phyloP scores from a whole-genome alignment of 2,329 filamentous ascomycete species.

The Ascosphaera apis region DNA sequence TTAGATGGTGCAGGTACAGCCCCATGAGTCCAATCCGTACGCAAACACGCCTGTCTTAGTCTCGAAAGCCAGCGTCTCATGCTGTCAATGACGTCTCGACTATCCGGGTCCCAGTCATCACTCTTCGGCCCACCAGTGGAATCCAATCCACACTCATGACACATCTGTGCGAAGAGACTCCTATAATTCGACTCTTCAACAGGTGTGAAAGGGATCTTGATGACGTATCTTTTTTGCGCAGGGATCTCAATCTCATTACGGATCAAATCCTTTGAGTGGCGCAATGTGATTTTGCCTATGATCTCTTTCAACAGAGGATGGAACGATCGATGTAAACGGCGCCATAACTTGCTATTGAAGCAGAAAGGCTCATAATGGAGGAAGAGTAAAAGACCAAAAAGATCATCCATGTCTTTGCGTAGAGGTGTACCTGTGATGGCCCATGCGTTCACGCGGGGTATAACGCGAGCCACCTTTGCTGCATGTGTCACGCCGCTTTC shows the following conservation, averaged over 20 bases:
- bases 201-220: slow-evolving; percentile 72
- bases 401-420: slow-evolving; percentile 52
- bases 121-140: slow-evolving; percentile 36
- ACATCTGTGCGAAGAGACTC: slow-evolving; percentile 53
- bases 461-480: slow-evolving; percentile 52
- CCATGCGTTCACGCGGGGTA: slow-evolving; percentile 77
- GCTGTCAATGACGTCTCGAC: slow-evolving; percentile 32
- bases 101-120: slow-evolving; percentile 41
- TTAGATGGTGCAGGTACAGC: slow-evolving; percentile 40
- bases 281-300: slow-evolving; percentile 49
- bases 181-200: slow-evolving; percentile 81
- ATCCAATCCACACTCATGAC: slow-evolving; percentile 42
- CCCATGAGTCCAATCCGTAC: slow-evolving; percentile 15
- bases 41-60: slow-evolving; percentile 61
- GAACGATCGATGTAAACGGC: slow-evolving; percentile 36
- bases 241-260: slow-evolving; percentile 60
- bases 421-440: slow-evolving; percentile 80
- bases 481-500: slow-evolving; percentile 71
- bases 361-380: slow-evolving; percentile 57
- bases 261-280: slow-evolving; percentile 67
- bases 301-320: slow-evolving; percentile 42
- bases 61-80: slow-evolving; percentile 65
- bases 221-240: slow-evolving; percentile 61
- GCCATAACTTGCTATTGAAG: slow-evolving; percentile 41
- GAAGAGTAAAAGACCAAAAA: slow-evolving; percentile 63